Evolutionary conservation across 768 basidiomycete genomes (phyloP), one percentile per base, ranked within the genome.

Genomic region (Kwoniella sp.): DNA sequence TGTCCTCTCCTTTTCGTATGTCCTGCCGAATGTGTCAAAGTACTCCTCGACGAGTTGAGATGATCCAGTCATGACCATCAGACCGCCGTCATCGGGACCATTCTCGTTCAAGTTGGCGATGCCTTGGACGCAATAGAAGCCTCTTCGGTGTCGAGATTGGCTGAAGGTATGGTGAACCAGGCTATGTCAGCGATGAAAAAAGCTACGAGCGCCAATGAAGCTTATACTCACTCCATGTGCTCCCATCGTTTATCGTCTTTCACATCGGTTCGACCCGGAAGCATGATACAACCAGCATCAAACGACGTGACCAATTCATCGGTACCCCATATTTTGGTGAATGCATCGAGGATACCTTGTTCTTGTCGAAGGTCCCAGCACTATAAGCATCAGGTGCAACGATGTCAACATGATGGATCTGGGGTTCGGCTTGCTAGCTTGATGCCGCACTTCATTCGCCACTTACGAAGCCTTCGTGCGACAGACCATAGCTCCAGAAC

Each of bases 1-100:
- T 6, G 40, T 44, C 17, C 40, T 44, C 40, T 44, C 40, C 40
- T 44, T 44, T 15, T 44, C 40, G 40, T 44, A 44, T 44, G 40
- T 44, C 17, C 40, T 44, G 4, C 40, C 67, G 59, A 44, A 37
- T 19, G 21, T 47, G 55, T 68, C 63, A 26, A 64, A 68, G 49
- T 54, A 46, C 59, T 68, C 60, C 44, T 68, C 63, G 19, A 68
- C 54, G 13, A 60, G 54, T 30, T 64, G 59, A 49, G 67, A 67
- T 21, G 68, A 69, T 17, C 80, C 80, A 19, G 69, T 63, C 57
- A 81, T 72, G 10, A 77, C 69, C 55, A 77, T 53, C 3, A 78
- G 57, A 1, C 77, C 77, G 19, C 77, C 77, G 48, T 78, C 77
- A 2, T 78, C 59, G 21, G 67, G 68, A 17, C 76, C 77, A 55